Percentiles rank a stretch among this genome's conserved stretches.
Evolutionary conservation across 345 rosid genomes (phyloP).

Genomic region (Carallia brachiata): DNA sequence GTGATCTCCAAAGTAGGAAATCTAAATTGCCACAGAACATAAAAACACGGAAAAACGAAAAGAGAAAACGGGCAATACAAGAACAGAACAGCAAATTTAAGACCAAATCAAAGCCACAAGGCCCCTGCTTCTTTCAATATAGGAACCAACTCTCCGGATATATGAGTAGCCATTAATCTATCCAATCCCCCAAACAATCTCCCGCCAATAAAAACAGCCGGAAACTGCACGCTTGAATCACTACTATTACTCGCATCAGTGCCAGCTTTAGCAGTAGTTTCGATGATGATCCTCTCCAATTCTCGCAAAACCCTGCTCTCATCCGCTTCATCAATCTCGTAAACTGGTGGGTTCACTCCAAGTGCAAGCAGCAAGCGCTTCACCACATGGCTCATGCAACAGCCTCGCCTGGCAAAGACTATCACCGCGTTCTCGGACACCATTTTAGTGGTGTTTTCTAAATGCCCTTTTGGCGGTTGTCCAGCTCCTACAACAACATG

Average conservation of each 20-base stretch:
- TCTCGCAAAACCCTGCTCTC: constrained; percentile 40
- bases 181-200: constrained; percentile 86
- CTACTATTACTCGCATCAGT: not conserved
- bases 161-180: constrained; percentile 90
- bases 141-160: constrained; percentile 78
- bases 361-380: constrained; percentile 64
- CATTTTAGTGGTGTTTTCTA: constrained; percentile 14
- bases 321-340: constrained; percentile 66
- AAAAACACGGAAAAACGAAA: not conserved
- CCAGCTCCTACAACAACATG: too few relatives aligned
- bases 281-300: constrained; percentile 35
- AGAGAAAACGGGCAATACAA: not conserved
- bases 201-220: constrained; percentile 87
- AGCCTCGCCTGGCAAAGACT: constrained; percentile 67
- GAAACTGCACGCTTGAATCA: constrained; percentile 47
- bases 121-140: constrained; percentile 87
- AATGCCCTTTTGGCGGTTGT: too few relatives aligned
- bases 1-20: not conserved
- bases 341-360: constrained; percentile 78
- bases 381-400: constrained; percentile 94
- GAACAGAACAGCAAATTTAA: not conserved
- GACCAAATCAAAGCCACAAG: constrained; percentile 68
- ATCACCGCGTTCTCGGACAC: constrained; percentile 77
- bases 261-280: not conserved
- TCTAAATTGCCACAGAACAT: not conserved